phyloP scores from a whole-genome alignment of 768 basidiomycete species.

The Cytidiella melzeri region DNA sequence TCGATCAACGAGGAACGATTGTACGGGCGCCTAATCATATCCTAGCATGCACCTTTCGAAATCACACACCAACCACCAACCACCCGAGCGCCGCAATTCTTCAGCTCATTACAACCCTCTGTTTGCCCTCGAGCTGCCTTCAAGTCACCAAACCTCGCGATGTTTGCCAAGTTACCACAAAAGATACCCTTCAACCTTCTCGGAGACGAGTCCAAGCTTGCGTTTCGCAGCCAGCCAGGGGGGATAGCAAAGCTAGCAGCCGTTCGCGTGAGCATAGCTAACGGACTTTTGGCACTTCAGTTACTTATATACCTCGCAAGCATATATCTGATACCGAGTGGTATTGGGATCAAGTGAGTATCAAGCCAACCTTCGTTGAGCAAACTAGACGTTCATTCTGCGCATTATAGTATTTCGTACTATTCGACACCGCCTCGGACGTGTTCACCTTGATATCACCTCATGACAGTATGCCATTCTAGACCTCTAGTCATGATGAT shows the following conservation, averaged over 20 bases:
- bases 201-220: slow-evolving; percentile 84
- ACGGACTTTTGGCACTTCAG: too few species aligned
- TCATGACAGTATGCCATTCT: slow-evolving; percentile 62
- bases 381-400: background rate
- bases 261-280: slow-evolving; percentile 49
- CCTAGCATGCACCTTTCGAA: too few species aligned
- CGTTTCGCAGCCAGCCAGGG: slow-evolving; percentile 75
- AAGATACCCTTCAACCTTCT: slow-evolving; percentile 73
- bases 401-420: slow-evolving; percentile 56
- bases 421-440: slow-evolving; percentile 88
- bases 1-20: too few species aligned
- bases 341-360: slow-evolving; percentile 87
- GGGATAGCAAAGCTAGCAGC: slow-evolving; percentile 75
- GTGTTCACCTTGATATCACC: slow-evolving; percentile 86
- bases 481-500: slow-evolving; percentile 3
- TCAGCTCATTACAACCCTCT: background rate
- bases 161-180: slow-evolving; percentile 71
- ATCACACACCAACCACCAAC: too few species aligned
- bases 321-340: slow-evolving; percentile 67
- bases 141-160: slow-evolving; percentile 18
- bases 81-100: too few species aligned
- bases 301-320: too few species aligned
- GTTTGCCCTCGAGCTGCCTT: background rate
- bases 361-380: background rate
- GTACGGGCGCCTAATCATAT: too few species aligned